A percentile compares a stretch with the other conserved stretches of the same genome.
phyloP scores from a whole-genome alignment of 768 basidiomycete species.

The Pleurotus giganteus region DNA sequence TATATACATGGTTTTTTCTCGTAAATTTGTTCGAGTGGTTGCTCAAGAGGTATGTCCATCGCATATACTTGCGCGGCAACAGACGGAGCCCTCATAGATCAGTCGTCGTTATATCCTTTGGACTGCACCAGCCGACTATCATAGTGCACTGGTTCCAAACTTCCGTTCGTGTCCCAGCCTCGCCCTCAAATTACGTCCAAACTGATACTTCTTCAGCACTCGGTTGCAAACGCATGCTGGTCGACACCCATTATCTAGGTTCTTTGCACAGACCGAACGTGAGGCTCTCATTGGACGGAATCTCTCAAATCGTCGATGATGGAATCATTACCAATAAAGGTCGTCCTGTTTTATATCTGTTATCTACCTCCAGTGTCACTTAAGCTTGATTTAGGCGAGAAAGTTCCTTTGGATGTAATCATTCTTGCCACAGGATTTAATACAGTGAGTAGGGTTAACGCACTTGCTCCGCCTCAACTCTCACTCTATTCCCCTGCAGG shows the following conservation, averaged over 20 bases:
- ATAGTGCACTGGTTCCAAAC: slow-evolving; percentile 42
- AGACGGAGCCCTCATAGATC: not conserved
- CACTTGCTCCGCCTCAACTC: not conserved
- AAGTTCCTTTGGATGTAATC: slow-evolving; percentile 33
- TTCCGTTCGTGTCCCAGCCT: slow-evolving; percentile 34
- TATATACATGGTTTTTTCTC: slow-evolving; percentile 6
- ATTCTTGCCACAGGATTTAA: slow-evolving; percentile 38
- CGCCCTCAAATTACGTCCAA: not conserved
- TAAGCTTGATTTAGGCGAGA: slow-evolving; percentile 23
- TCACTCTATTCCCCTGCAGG: slow-evolving; percentile 18
- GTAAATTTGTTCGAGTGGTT: not conserved
- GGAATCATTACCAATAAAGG: slow-evolving; percentile 43
- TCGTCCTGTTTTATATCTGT: slow-evolving; percentile 5
- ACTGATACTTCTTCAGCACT: slow-evolving; percentile 26
- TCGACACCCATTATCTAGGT: slow-evolving; percentile 45
- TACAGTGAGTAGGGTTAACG: slow-evolving; percentile 17
- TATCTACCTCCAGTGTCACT: not conserved
- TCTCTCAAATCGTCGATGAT: slow-evolving; percentile 35
- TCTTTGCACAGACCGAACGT: slow-evolving; percentile 46
- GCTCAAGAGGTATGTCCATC: not conserved
- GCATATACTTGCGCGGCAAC: not conserved
- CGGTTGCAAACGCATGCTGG: slow-evolving; percentile 55
- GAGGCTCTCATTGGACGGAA: slow-evolving; percentile 37
- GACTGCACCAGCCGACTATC: slow-evolving; percentile 44
- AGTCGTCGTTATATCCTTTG: slow-evolving; percentile 34